Evolutionary conservation across 2,329 filamentous ascomycete species (phyloP).

Genomic region (Lachnellula hyalina): DNA sequence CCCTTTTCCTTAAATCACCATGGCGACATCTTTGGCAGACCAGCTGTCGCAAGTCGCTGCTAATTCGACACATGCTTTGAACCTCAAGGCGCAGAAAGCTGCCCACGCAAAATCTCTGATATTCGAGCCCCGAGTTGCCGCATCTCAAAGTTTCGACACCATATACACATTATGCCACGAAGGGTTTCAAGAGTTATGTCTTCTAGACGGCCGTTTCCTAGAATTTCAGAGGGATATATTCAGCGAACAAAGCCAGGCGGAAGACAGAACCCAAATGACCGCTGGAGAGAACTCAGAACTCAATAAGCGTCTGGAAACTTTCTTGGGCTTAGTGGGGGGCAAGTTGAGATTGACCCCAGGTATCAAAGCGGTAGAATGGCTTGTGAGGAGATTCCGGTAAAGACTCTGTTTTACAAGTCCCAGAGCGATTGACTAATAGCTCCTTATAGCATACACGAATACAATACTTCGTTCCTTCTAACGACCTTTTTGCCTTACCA

Average conservation of each 20-base stretch:
- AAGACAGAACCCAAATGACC: constrained; percentile 84
- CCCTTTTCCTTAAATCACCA: constrained; percentile 34
- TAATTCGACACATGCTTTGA: constrained; percentile 83
- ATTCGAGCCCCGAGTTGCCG: constrained; percentile 80
- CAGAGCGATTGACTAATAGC: constrained; percentile 4
- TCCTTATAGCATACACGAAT: constrained; percentile 71
- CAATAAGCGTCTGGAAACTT: constrained; percentile 71
- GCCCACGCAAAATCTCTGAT: constrained; percentile 92
- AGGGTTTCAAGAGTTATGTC: constrained; percentile 87
- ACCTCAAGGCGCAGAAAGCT: constrained; percentile 87
- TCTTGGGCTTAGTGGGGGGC: constrained; percentile 73
- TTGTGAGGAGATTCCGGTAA: constrained; percentile 83
- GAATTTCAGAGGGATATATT: constrained; percentile 76
- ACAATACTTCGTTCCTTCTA: constrained; percentile 73
- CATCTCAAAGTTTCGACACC: constrained; percentile 83
- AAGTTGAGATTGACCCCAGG: constrained; percentile 79
- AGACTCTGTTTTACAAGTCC: not conserved
- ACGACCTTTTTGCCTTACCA: constrained; percentile 93
- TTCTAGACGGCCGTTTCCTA: constrained; percentile 73
- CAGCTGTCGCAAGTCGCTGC: constrained; percentile 91
- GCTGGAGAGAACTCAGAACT: constrained; percentile 75
- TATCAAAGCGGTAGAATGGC: constrained; percentile 90
- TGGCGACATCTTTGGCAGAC: constrained; percentile 83
- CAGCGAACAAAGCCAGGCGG: constrained; percentile 84
- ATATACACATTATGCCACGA: constrained; percentile 83